Evolutionary conservation across 1,284 basidiomycete species (phyloP), one percentile per base, ranked within the genome.

Genomic region (Ustilago lituana): DNA sequence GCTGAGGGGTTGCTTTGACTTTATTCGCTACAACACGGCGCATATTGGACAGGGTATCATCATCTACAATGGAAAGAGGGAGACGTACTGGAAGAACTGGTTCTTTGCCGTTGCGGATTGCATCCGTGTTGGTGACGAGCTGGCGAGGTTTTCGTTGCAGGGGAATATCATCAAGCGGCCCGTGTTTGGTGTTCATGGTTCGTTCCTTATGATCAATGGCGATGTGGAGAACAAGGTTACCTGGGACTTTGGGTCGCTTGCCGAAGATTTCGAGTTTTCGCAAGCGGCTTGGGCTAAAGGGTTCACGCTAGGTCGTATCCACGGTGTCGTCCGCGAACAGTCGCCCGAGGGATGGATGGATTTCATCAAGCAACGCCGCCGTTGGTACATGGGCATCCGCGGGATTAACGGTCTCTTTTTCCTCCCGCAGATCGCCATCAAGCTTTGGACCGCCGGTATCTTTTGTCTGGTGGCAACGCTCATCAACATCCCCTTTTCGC

Each of bases 41-140:
- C 82, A 84, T 61, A 83, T 83, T 58, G 83, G 83, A 29, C 83
- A 84, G 74, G 83, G 83, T 38, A 84, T 84, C 60, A 84, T 84
- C 48, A 74, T 83, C 35, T 84, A 84, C 76, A 84, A 84, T 65
- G 83, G 83, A 27, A 63, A 74, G 46, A 40, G 64, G 15, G 81
- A 82, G 76, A 81, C 82, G 14, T 84, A 82, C 70, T 83, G 82
- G 82, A 79, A 79, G 63, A 83, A 83, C 68, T 84, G 83, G 83
- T 83, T 82, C 76, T 84, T 84, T 51, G 82, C 82, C n/a, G 82
- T 84, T 8, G 83, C 83, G 20, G 83, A 84, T 61, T 81, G 82
- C 60, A 83, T 84, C 38, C 82, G 83, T 76, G 82, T 84, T 39
- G 83, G 83, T 51, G 83, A 84, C 68, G 83, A 84, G 67, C 58